phyloP scores from a whole-genome alignment of 225 moss, liverwort and hornwort genomes.

The Pseudisothecium myosuroides region DNA sequence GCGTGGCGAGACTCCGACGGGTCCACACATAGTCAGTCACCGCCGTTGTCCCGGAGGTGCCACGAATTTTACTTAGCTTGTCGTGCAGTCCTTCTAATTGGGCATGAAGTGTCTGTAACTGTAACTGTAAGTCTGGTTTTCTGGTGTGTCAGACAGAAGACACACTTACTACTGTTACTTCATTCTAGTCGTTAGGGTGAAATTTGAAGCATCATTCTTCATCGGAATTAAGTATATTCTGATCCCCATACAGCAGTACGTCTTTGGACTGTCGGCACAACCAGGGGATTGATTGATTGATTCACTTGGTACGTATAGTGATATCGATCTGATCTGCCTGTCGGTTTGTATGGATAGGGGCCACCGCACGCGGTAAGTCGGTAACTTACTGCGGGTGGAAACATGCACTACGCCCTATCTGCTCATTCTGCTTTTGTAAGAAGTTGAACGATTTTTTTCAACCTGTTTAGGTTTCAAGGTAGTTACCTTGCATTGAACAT shows the following conservation, averaged over 20 bases:
- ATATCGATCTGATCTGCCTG: neutral
- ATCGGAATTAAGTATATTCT: neutral
- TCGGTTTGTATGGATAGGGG: neutral
- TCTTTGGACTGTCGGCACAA: neutral
- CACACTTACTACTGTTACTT: neutral
- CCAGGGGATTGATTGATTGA: neutral
- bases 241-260: neutral
- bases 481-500: neutral
- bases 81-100: neutral
- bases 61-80: neutral
- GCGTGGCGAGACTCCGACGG: neutral
- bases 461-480: neutral
- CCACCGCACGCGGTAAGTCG: neutral
- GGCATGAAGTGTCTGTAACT: neutral
- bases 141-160: neutral
- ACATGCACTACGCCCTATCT: neutral
- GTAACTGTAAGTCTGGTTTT: neutral
- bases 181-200: neutral
- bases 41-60: neutral
- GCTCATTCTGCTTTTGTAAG: neutral
- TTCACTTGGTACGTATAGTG: neutral
- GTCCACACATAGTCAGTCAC: neutral
- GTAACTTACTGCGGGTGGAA: neutral
- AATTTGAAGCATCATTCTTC: neutral
- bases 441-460: neutral